Evolutionary conservation across 2,329 filamentous ascomycete genomes (phyloP), one percentile per base, ranked within the genome.

Genomic region (Penicillium sp.): DNA sequence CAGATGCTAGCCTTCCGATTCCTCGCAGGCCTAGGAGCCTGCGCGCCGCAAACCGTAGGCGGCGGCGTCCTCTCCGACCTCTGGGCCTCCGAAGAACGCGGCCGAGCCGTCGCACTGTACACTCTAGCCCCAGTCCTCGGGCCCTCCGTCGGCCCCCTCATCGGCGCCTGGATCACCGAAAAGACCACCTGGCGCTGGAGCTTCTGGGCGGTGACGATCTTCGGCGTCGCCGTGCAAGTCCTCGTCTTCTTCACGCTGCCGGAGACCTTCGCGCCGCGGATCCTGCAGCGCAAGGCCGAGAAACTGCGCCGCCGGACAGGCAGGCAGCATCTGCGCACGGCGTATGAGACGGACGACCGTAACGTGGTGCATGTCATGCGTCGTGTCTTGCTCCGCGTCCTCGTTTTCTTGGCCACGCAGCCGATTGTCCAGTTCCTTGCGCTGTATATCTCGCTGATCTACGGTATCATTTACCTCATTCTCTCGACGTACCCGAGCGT

Each of bases 171-270:
- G 53, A 77, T 84, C 19, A 70, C 77, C 1, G 61, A 80, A 51
- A 33, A 74, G 69, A 76, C 14, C 3, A 23, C 27, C 4, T 38
- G 36, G 36, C 27, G 20, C 4, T 38, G 36, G 36, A 32, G 16
- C 1, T 86, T 86, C 64, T 84, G 74, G 63, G 72, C 76, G 1
- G 81, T 79, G 0, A 76, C 77, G 2, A 80, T 85, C 41, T 68
- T 69, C 33, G 77, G 77, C 39, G 80, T 70, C 3, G 41, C 76
- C 13, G 74, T 86, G 34, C 80, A 84, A 55, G 49, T 72, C 9
- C 60, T 73, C 4, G 81, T 80, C 7, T 58, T 84, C 33, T 74
- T 80, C 54, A 73, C 80, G 43, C 67, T 79, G 4, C 70, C 72
- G 39, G 81, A 84, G 58, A 84, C 80, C 1, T 84, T 83, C 58